phyloP scores from a whole-genome alignment of 2,329 filamentous ascomycete genomes.

The Penicillium glabrum region DNA sequence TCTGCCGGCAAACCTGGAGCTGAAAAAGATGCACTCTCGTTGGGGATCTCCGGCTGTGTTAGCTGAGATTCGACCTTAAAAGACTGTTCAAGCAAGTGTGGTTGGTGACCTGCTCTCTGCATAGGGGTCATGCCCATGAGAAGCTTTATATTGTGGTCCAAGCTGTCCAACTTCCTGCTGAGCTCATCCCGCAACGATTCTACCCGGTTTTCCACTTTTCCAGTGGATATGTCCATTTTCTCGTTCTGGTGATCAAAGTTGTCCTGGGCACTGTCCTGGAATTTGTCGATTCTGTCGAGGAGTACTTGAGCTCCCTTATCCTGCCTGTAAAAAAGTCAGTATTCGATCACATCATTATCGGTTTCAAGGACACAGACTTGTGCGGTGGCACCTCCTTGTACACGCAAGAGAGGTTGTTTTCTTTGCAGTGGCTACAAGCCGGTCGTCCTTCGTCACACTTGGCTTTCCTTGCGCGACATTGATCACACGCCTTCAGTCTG shows the following conservation, averaged over 20 bases:
- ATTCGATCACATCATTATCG: not conserved
- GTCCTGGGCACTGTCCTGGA: not conserved
- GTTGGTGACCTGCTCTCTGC: not conserved
- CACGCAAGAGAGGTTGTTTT: slow-evolving; percentile 79
- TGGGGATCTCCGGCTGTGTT: not conserved
- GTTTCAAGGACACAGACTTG: slow-evolving; percentile 63
- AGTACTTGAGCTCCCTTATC: slow-evolving; percentile 42
- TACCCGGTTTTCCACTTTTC: slow-evolving; percentile 27
- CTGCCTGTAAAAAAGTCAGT: slow-evolving; percentile 28
- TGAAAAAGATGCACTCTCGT: not conserved
- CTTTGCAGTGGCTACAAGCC: slow-evolving; percentile 79
- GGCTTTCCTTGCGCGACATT: slow-evolving; percentile 81
- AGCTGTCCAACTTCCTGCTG: slow-evolving; percentile 20
- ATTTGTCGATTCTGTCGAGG: slow-evolving; percentile 29
- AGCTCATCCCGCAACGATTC: slow-evolving; percentile 5
- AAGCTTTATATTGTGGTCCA: not conserved
- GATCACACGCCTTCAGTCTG: slow-evolving; percentile 74
- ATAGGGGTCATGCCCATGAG: not conserved
- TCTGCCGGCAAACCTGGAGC: slow-evolving; percentile 7
- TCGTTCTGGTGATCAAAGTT: not conserved
- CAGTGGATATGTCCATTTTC: not conserved
- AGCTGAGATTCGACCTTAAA: not conserved
- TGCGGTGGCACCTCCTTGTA: slow-evolving; percentile 90
- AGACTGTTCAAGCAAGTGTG: not conserved
- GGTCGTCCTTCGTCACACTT: slow-evolving; percentile 88